Evolutionary conservation across 106 monocot species (phyloP).

Genomic region (Iris macrosiphon): DNA sequence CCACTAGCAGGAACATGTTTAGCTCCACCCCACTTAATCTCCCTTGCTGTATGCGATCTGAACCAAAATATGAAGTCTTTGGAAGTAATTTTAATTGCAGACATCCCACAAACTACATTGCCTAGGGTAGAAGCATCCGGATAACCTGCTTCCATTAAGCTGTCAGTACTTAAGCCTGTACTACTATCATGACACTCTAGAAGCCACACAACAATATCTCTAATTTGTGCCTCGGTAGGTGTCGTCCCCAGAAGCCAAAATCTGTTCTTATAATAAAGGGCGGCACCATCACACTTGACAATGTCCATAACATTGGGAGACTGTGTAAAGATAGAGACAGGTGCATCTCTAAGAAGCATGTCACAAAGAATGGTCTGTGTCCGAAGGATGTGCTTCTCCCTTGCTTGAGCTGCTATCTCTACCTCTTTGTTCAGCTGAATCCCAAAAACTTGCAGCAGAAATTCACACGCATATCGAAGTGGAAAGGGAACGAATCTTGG

Average conservation of each 20-base stretch:
- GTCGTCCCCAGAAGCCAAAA: conserved; percentile 63
- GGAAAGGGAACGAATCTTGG: conserved; percentile 85
- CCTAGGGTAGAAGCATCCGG: conserved; percentile 48
- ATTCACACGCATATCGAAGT: conserved; percentile 91
- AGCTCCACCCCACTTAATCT: conserved; percentile 92
- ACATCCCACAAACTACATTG: conserved; percentile 79
- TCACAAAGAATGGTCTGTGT: conserved; percentile 87
- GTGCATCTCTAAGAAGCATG: conserved; percentile 87
- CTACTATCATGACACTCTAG: conserved; percentile 50
- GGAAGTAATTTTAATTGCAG: conserved; percentile 67
- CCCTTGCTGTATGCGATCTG: conserved; percentile 64
- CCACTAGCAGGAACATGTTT: conserved; percentile 45
- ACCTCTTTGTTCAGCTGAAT: conserved; percentile 89
- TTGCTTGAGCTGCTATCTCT: conserved; percentile 68
- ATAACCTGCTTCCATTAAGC: conserved; percentile 81
- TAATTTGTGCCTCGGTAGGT: conserved; percentile 59
- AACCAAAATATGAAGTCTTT: conserved; percentile 92
- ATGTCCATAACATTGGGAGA: conserved; percentile 90
- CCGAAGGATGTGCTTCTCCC: conserved; percentile 75
- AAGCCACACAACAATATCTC: conserved; percentile 62
- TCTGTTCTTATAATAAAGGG: conserved; percentile 64
- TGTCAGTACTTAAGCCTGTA: conserved; percentile 86
- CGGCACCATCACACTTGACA: conserved; percentile 88
- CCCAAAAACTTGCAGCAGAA: conserved; percentile 79
- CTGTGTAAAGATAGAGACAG: conserved; percentile 75